Base-by-base conservation (phyloP, 169 alveolate species). In the Condylostoma magnum region DNA sequence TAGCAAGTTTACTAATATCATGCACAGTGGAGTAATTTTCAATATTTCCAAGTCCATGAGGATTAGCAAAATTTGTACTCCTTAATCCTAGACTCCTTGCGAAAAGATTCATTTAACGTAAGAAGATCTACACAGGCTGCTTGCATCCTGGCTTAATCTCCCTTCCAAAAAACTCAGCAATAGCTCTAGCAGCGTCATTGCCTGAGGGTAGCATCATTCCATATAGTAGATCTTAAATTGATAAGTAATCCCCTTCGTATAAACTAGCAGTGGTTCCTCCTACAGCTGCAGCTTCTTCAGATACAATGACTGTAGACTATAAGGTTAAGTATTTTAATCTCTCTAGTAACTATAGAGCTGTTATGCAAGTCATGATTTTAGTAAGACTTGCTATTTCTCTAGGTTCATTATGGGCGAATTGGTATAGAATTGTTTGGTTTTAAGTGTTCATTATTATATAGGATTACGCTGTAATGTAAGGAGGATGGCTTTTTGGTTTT, bases 181-280 rank as follows among this genome's bases (percentile, higher is more conserved):
- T 20, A 12, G 73, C 57, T 27, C 27, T 30, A 3, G 92, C 95
- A n/a, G 90, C 85, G 63, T 89, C 95, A 44, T 89, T 89, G 1
- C 95, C 95, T 55, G 88, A 76, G 6, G 95, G 95, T 6, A 89
- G 75, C 92, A 89, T 84, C n/a, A 89, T 68, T 5, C 91, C 95
- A 65, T 80, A 85, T 25, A 84, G 65, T 4, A 89, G 67, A 30
- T 89, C 95, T 76, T 80, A 74, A n/a, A 89, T 73, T 2, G 82
- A 69, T 3, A 84, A 65, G 12, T 71, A 67, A 53, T 86, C 88
- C 10, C 80, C 80, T 25, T 73, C 63, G 27, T 86, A 72, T n/a
- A 86, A 53, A 30, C 77, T 60, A 15, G 93, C 93, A 1, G 84
- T 57, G 20, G 93, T 86, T 0, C 93, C 93, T 6, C 65, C 76